Evolutionary conservation across 306 rosid species (phyloP).

Genomic region (Trifolium fragiferum): DNA sequence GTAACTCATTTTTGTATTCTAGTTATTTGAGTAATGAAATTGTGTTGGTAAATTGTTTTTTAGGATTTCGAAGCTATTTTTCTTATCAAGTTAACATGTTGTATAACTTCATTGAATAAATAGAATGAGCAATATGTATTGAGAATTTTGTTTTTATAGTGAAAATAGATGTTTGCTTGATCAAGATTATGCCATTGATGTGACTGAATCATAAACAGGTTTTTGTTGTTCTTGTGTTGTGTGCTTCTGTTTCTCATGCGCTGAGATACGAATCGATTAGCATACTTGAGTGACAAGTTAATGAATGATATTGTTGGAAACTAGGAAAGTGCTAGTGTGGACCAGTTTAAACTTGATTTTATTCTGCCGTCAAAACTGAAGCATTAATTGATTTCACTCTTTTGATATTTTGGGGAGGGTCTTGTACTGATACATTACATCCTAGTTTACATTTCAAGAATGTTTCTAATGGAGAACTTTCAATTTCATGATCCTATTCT

Average conservation of each 20-base stretch:
- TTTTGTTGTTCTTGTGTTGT: slow-evolving; percentile 23
- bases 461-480: not conserved
- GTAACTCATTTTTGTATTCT: slow-evolving; percentile 22
- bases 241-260: too few species aligned
- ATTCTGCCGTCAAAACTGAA: not conserved
- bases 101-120: slow-evolving; percentile 24
- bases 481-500: slow-evolving; percentile 9
- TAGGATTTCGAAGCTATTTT: slow-evolving; percentile 16
- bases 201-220: slow-evolving; percentile 13
- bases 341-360: not conserved
- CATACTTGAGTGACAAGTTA: too few species aligned
- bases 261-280: too few species aligned
- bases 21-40: not conserved
- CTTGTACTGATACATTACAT: too few species aligned
- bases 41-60: not conserved
- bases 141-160: not conserved
- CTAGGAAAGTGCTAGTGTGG: too few species aligned
- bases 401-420: too few species aligned
- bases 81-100: not conserved
- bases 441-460: not conserved
- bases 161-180: slow-evolving; percentile 25
- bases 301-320: too few species aligned
- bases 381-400: not conserved
- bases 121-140: slow-evolving; percentile 20
- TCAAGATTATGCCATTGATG: not conserved